These are phyloP conservation scores for Globisporangium yorkense DNA, from an alignment of 352 stramenopile species.

Conservation along the genomic window DNA sequence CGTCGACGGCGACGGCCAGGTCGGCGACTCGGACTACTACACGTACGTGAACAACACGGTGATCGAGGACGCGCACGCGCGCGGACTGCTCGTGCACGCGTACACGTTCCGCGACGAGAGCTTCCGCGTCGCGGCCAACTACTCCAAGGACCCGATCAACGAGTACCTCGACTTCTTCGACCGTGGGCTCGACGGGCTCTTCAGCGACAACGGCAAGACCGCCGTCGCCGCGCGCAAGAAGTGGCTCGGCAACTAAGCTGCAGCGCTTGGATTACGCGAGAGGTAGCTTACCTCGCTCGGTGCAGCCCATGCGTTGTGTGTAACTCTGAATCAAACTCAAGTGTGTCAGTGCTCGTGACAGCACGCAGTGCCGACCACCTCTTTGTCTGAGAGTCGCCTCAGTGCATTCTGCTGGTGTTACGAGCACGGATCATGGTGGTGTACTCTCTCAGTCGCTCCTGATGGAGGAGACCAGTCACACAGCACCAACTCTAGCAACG, in stretches of 20 bases:
- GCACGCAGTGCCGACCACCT: not conserved
- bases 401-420: too few species aligned
- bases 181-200: conserved; percentile 55
- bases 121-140: conserved; percentile 55
- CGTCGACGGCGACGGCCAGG: conserved; percentile 52
- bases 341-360: not conserved
- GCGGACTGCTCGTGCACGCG: conserved; percentile 49
- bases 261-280: too few species aligned
- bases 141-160: conserved; percentile 46
- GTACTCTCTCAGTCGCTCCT: not conserved
- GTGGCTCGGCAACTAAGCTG: conserved; percentile 22
- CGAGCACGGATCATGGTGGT: not conserved
- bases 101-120: conserved; percentile 68
- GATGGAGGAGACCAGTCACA: not conserved
- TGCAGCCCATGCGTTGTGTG: not conserved
- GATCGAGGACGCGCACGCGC: conserved; percentile 50
- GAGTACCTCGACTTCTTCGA: conserved; percentile 68
- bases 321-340: not conserved
- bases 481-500: not conserved
- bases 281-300: not conserved
- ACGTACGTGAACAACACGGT: conserved; percentile 31
- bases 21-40: conserved; percentile 58
- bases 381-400: too few species aligned
- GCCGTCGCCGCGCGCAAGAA: conserved; percentile 31
- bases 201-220: conserved; percentile 58